Evolutionary conservation across 2,329 filamentous ascomycete genomes (phyloP).

Genomic region (Colletotrichum shisoi): DNA sequence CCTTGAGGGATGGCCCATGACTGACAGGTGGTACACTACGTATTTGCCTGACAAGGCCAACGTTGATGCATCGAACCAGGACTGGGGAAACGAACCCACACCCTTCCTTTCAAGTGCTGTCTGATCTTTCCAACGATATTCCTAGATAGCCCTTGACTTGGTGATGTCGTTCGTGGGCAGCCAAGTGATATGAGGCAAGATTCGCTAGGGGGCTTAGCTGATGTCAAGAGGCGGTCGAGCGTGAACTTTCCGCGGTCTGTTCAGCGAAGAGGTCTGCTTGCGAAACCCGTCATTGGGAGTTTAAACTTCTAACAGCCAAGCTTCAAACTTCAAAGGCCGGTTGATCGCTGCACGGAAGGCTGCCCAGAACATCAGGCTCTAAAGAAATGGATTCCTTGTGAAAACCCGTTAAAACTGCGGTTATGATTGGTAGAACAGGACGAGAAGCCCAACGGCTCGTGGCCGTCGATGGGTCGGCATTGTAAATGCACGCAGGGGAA

Average conservation of each 20-base stretch:
- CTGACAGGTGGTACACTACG: constrained; percentile 25
- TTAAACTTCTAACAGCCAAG: constrained; percentile 35
- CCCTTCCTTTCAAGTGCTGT: constrained; percentile 24
- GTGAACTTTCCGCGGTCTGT: constrained; percentile 5
- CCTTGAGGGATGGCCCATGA: constrained; percentile 31
- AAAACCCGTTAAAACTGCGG: not conserved
- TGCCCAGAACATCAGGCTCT: constrained; percentile 26
- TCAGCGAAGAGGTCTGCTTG: constrained; percentile 13
- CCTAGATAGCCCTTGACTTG: constrained; percentile 8
- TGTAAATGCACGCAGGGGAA: constrained; percentile 25
- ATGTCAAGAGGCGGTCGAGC: constrained; percentile 5
- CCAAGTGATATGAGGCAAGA: constrained; percentile 8
- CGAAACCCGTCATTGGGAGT: constrained; percentile 18
- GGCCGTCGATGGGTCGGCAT: constrained; percentile 20
- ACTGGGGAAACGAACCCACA: constrained; percentile 17
- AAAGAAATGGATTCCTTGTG: constrained; percentile 16
- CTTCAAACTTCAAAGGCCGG: constrained; percentile 32
- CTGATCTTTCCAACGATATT: constrained; percentile 34
- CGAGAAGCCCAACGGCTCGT: constrained; percentile 9
- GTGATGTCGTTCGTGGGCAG: constrained; percentile 4
- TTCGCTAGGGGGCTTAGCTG: constrained; percentile 11
- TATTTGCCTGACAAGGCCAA: constrained; percentile 21
- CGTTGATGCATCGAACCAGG: constrained; percentile 21
- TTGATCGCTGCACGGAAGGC: constrained; percentile 28
- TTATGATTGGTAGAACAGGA: constrained; percentile 14